Percentiles rank a stretch among this genome's conserved stretches.
These are phyloP conservation scores for Diplogelasinospora grovesii DNA, from an alignment of 495 filamentous ascomycete genomes.

Conservation along the genomic window DNA sequence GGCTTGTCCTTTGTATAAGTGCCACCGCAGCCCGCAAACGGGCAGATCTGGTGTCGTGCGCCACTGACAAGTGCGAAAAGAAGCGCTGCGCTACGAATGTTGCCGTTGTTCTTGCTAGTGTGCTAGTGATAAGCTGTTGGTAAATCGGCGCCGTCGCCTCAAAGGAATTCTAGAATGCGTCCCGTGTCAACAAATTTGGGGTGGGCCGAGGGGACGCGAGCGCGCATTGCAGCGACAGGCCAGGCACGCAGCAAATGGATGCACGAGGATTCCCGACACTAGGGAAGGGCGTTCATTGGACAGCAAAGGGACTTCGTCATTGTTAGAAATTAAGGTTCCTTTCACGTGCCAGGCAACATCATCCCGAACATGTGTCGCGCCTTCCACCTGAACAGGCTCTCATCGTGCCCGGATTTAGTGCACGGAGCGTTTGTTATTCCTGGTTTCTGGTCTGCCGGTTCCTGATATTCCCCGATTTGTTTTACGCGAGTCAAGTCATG, in stretches of 20 bases:
- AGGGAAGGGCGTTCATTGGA: constrained; percentile 14
- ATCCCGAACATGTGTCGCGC: no score
- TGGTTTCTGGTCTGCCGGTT: no score
- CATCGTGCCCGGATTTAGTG: no score
- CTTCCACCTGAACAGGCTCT: no score
- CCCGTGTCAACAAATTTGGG: constrained; percentile 31
- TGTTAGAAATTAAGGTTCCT: constrained; percentile 13
- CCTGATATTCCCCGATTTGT: no score
- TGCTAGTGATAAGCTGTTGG: not conserved
- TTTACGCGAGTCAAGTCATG: no score
- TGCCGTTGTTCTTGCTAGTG: no score
- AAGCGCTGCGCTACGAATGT: no score
- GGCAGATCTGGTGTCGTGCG: not conserved
- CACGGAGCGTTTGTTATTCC: no score
- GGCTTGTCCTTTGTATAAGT: not conserved
- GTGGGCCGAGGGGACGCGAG: constrained; percentile 21
- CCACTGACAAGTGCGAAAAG: no score
- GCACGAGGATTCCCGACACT: not conserved
- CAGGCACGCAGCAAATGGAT: constrained; percentile 3
- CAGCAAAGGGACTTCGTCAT: constrained; percentile 12
- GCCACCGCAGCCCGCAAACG: not conserved
- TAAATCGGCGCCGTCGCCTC: not conserved
- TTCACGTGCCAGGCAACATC: constrained; percentile 16
- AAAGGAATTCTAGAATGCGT: not conserved
- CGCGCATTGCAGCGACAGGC: constrained; percentile 13